phyloP scores from a whole-genome alignment of 1,284 basidiomycete genomes.

The Schizophyllum amplum region DNA sequence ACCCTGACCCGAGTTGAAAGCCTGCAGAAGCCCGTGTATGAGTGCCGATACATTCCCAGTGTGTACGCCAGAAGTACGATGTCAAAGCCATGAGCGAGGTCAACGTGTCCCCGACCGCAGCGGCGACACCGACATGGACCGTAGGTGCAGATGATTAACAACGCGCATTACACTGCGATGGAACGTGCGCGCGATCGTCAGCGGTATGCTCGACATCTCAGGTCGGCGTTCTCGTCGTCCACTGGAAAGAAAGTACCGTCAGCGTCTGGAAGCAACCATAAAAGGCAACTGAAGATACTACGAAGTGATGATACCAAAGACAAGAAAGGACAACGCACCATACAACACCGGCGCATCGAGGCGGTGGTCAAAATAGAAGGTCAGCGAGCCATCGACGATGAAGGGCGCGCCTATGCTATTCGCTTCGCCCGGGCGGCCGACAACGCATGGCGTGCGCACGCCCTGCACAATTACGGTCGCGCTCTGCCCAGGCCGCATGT shows the following conservation, averaged over 20 bases:
- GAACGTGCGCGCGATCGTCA: background rate
- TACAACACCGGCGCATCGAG: conserved; percentile 20
- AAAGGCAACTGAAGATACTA: no score
- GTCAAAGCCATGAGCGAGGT: no score
- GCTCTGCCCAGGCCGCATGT: conserved; percentile 13
- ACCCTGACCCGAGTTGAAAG: no score
- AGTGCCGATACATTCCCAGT: no score
- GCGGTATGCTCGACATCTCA: background rate
- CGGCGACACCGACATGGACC: background rate
- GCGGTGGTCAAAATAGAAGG: conserved; percentile 19
- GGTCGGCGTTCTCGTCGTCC: background rate
- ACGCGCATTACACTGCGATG: background rate
- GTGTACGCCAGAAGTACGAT: no score
- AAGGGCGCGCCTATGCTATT: conserved; percentile 16
- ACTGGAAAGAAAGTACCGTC: background rate
- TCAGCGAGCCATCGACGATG: conserved; percentile 19
- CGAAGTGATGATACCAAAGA: background rate
- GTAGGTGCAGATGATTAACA: background rate
- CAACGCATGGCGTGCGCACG: conserved; percentile 15
- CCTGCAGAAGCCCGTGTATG: no score
- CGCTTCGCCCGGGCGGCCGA: conserved; percentile 17
- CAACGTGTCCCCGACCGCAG: background rate
- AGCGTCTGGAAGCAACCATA: no score
- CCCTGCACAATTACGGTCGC: conserved; percentile 18
- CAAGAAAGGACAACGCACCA: conserved; percentile 12